Evolutionary conservation across 352 stramenopile species (phyloP), one percentile per base, ranked within the genome.

Genomic region (Peronospora farinosa): DNA sequence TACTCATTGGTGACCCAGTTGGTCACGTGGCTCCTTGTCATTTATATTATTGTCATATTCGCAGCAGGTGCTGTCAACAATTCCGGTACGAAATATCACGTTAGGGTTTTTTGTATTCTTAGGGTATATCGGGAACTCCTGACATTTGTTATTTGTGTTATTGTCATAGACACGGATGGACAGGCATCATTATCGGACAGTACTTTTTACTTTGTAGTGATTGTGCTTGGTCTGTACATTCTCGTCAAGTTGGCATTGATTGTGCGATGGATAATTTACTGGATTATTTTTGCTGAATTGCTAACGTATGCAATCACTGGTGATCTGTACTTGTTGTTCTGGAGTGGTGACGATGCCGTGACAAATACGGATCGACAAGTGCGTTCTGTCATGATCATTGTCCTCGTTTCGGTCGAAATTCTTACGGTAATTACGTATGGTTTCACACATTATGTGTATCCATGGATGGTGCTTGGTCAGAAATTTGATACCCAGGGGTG

Each of bases 231-330:
- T 1, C 48, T 87, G 31, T 88, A 89, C 49, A 36, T 89, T 21
- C 69, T 92, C 13, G 75, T 86, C 1, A 67, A 84, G 40, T 55
- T 93, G 30, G 67, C 78, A 13, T 44, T 93, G 37, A 60, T 95
- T 17, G 78, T 91, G 38, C 78, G 80, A 40, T 92, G 85, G 82
- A 59, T 94, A 39, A 63, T 95, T 19, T 95, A 92, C 59, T 92
- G 72, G 71, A 67, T 90, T 23, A 65, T 93, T 32, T 38, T 90
- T 21, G 76, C 72, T 1, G 70, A 84, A 31, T 59, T 86, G 47
- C 46, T 84, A 39, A 84, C 59, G 9, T 79, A 73, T 46, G 51
- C 71, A 6, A 56, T 82, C 27, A 82, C 76, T 1, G 50, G 53
- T 25, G 75, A 72, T 36, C 40, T 84, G 16, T 71, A 67, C 32